A percentile compares a stretch with the other conserved stretches of the same genome.
These are phyloP conservation scores for Hemisphaericaspora subhashii DNA, from an alignment of 1,139 yeast genomes.

Conservation along the genomic window DNA sequence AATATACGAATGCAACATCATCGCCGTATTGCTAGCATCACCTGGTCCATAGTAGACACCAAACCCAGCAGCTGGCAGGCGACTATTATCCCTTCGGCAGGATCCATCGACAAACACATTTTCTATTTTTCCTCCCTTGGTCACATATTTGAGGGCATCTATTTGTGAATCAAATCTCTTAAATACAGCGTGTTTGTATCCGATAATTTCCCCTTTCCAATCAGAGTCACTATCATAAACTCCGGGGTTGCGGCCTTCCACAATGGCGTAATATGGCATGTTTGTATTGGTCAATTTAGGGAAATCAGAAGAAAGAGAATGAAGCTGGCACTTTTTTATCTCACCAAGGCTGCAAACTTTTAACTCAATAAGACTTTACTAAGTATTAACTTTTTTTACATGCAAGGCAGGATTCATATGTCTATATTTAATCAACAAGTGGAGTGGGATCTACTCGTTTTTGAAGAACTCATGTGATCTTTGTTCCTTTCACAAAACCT, in stretches of 20 bases:
- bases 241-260: not conserved
- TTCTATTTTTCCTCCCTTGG: not conserved
- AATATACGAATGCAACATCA: conserved; percentile 22
- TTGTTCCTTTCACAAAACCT: no score
- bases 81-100: conserved; percentile 52
- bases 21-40: conserved; percentile 55
- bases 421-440: no score
- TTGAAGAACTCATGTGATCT: no score
- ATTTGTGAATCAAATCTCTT: not conserved
- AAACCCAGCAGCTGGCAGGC: conserved; percentile 54
- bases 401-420: no score
- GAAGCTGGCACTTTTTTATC: not conserved
- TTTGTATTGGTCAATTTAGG: no score
- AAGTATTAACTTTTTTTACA: no score
- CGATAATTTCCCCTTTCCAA: not conserved
- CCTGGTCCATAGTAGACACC: conserved; percentile 68
- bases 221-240: not conserved
- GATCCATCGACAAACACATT: conserved; percentile 72
- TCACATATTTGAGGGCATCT: conserved; percentile 37
- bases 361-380: no score
- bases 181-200: not conserved
- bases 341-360: no score
- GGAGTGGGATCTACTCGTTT: no score
- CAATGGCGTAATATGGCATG: not conserved
- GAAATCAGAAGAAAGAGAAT: not conserved